Evolutionary conservation across 2,329 filamentous ascomycete species (phyloP).

Genomic region (Epichloe sibirici): DNA sequence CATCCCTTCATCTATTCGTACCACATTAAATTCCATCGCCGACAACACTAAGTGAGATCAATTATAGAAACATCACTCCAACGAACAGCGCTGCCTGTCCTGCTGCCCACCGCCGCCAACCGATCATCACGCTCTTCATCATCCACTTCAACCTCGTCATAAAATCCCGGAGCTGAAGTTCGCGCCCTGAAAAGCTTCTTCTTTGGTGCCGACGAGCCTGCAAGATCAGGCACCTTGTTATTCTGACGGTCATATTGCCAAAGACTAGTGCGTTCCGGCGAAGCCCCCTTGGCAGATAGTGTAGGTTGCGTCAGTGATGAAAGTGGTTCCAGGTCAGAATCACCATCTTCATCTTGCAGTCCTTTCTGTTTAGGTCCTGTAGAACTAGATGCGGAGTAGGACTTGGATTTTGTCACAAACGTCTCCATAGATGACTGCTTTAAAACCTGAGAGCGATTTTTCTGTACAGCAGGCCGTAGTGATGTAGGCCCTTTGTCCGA

Average conservation of each 20-base stretch:
- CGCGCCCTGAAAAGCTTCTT: slow-evolving; percentile 29
- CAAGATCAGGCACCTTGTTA: not conserved
- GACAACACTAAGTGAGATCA: slow-evolving; percentile 16
- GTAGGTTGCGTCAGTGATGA: not conserved
- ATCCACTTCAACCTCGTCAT: slow-evolving; percentile 19
- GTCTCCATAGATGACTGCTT: slow-evolving; percentile 24
- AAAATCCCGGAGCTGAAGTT: slow-evolving; percentile 26
- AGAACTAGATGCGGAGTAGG: not conserved
- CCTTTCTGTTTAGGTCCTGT: not conserved
- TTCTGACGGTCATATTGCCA: slow-evolving; percentile 2
- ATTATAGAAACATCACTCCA: slow-evolving; percentile 22
- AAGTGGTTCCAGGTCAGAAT: slow-evolving; percentile 8
- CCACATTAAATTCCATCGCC: too few species aligned
- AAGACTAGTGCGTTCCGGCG: not conserved
- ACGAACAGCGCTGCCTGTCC: slow-evolving; percentile 11
- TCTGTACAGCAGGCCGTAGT: slow-evolving; percentile 14
- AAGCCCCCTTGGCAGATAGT: not conserved
- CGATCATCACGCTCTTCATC: slow-evolving; percentile 15
- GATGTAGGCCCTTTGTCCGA: slow-evolving; percentile 13
- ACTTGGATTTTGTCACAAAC: slow-evolving; percentile 11
- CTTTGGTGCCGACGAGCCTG: slow-evolving; percentile 11
- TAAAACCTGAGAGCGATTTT: slow-evolving; percentile 11
- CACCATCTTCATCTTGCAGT: not conserved
- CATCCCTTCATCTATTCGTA: too few species aligned
- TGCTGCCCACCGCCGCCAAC: slow-evolving; percentile 10